Percentiles rank a stretch among this genome's conserved stretches.
phyloP scores from a whole-genome alignment of 108 stramenopile genomes.

The Skeletonema tropicum region DNA sequence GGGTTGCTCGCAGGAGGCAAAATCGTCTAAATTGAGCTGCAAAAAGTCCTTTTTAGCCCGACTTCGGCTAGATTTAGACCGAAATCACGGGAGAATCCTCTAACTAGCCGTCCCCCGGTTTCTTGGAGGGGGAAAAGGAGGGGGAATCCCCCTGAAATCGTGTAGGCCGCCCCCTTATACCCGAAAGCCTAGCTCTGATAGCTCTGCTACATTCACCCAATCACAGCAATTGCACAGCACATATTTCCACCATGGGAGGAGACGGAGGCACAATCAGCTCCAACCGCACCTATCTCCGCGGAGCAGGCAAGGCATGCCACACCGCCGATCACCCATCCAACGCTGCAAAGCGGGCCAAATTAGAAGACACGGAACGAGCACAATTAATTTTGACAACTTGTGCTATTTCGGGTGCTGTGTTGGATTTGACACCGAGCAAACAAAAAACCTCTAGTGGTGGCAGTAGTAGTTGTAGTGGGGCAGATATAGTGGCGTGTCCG shows the following conservation, averaged over 20 bases:
- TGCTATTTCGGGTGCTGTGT: constrained; percentile 52
- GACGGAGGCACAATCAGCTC: constrained; percentile 88
- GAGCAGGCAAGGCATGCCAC: constrained; percentile 76
- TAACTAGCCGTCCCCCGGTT: too few relatives aligned
- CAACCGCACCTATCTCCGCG: constrained; percentile 82
- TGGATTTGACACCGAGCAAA: constrained; percentile 28
- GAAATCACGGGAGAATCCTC: too few relatives aligned
- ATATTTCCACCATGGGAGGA: constrained; percentile 82
- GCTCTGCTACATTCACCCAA: too few relatives aligned
- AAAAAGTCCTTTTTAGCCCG: too few relatives aligned
- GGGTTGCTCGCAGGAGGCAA: too few relatives aligned
- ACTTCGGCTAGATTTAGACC: too few relatives aligned
- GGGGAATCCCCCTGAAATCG: too few relatives aligned
- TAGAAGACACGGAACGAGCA: constrained; percentile 41
- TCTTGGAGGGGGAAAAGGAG: too few relatives aligned
- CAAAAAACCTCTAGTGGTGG: neutral
- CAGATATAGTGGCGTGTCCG: constrained; percentile 70
- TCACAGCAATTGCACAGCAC: too few relatives aligned
- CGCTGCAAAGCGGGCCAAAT: constrained; percentile 16
- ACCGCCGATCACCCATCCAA: constrained; percentile 55
- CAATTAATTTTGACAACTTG: constrained; percentile 62
- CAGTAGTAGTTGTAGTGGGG: constrained; percentile 6
- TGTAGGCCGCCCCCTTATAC: too few relatives aligned
- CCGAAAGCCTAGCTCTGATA: too few relatives aligned
- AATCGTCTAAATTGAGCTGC: too few relatives aligned